These are phyloP conservation scores for Spatholobus suberectus DNA, from an alignment of 306 rosid genomes.

Conservation along the genomic window DNA sequence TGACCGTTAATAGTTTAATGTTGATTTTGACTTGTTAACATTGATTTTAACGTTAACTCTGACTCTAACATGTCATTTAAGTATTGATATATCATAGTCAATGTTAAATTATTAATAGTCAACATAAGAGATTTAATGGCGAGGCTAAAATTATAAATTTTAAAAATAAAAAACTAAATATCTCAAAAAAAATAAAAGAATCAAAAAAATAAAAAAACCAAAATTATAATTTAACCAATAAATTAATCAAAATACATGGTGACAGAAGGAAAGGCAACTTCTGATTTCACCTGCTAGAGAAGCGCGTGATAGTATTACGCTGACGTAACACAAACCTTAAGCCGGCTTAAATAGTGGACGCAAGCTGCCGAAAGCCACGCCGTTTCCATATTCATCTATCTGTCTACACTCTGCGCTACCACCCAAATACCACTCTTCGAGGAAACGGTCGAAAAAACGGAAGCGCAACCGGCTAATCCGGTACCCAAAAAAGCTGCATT, in stretches of 20 bases:
- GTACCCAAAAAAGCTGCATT: constrained; percentile 61
- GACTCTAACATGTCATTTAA: too few species aligned
- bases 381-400: constrained; percentile 20
- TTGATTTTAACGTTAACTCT: too few species aligned
- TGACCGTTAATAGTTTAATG: too few species aligned
- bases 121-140: too few species aligned
- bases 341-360: constrained; percentile 35
- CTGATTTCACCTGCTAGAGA: not conserved
- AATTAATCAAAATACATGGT: not conserved
- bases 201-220: too few species aligned
- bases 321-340: constrained; percentile 47
- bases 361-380: constrained; percentile 54
- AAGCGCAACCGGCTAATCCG: constrained; percentile 46
- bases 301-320: constrained; percentile 29
- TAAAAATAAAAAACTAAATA: too few species aligned
- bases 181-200: too few species aligned
- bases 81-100: too few species aligned
- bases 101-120: too few species aligned
- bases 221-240: too few species aligned
- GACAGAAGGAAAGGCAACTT: not conserved
- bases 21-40: too few species aligned
- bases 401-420: constrained; percentile 19
- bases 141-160: too few species aligned
- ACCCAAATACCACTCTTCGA: not conserved
- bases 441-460: constrained; percentile 53